These are phyloP conservation scores for Reutealis trisperma DNA, from an alignment of 345 rosid species.

Conservation along the genomic window DNA sequence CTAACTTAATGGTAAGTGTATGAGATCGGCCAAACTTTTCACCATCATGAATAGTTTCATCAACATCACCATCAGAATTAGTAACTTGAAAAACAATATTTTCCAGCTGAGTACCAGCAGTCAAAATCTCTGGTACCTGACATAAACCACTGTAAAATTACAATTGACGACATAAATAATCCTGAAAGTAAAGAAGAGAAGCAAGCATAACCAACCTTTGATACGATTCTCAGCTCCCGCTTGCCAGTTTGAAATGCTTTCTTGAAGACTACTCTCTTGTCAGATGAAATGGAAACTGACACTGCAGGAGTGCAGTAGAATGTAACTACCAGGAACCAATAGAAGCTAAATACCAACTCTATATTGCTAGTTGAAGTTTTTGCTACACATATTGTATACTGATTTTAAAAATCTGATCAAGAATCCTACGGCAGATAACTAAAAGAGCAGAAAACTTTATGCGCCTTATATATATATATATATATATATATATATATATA, in stretches of 20 bases:
- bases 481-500: no score
- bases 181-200: not conserved
- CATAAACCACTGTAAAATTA: not conserved
- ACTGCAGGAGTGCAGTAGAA: slow-evolving; percentile 30
- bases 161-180: not conserved
- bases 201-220: slow-evolving; percentile 37
- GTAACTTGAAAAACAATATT: slow-evolving; percentile 47
- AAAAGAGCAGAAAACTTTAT: no score
- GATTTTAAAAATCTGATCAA: not conserved
- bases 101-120: slow-evolving; percentile 49
- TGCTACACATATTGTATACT: not conserved
- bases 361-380: not conserved
- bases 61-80: slow-evolving; percentile 44
- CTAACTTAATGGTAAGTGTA: slow-evolving; percentile 43
- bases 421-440: not conserved
- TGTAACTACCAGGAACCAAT: not conserved
- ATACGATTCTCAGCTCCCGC: slow-evolving; percentile 47
- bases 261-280: slow-evolving; percentile 33
- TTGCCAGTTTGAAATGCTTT: slow-evolving; percentile 39
- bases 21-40: slow-evolving; percentile 41
- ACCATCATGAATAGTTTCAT: slow-evolving; percentile 48
- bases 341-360: not conserved
- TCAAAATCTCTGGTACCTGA: slow-evolving; percentile 46
- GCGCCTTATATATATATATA: no score
- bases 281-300: slow-evolving; percentile 39